A percentile compares a stretch with the other conserved stretches of the same genome.
phyloP scores from a whole-genome alignment of 176 grass and related monocot species.

The Hyparrhenia diplandra region DNA sequence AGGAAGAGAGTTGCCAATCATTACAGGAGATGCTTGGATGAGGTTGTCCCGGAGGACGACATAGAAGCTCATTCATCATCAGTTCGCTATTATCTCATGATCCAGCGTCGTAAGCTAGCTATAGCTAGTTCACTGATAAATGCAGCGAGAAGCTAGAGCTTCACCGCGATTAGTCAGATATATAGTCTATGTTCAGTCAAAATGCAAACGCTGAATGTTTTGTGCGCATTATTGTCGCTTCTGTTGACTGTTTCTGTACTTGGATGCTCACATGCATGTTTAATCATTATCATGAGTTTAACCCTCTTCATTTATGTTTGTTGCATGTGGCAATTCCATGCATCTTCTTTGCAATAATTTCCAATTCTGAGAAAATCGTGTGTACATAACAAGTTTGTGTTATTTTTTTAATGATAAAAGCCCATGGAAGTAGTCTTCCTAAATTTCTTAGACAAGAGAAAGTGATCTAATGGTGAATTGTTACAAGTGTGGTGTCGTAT shows the following conservation, averaged over 20 bases:
- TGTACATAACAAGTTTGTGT: background rate
- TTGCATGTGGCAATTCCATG: background rate
- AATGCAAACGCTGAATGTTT: conserved; percentile 4
- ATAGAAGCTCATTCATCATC: background rate
- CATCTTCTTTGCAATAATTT: background rate
- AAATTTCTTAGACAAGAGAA: background rate
- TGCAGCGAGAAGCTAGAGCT: background rate
- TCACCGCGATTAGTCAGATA: background rate
- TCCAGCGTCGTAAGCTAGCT: background rate
- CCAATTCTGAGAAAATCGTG: background rate
- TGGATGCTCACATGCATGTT: background rate
- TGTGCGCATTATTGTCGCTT: background rate
- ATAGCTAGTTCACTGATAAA: background rate
- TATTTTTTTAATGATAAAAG: background rate
- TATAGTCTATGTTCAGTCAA: background rate
- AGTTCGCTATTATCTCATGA: conserved; percentile 26
- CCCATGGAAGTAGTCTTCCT: background rate
- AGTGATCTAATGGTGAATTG: background rate
- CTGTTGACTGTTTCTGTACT: conserved; percentile 5
- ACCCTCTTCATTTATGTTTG: background rate
- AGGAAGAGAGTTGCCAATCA: conserved; percentile 37
- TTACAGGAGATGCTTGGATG: conserved; percentile 31
- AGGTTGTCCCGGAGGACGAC: background rate
- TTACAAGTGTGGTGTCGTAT: background rate
- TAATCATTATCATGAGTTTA: background rate